Evolutionary conservation across 2,329 filamentous ascomycete species (phyloP), one percentile per base, ranked within the genome.

Genomic region (Diplodia seriata): DNA sequence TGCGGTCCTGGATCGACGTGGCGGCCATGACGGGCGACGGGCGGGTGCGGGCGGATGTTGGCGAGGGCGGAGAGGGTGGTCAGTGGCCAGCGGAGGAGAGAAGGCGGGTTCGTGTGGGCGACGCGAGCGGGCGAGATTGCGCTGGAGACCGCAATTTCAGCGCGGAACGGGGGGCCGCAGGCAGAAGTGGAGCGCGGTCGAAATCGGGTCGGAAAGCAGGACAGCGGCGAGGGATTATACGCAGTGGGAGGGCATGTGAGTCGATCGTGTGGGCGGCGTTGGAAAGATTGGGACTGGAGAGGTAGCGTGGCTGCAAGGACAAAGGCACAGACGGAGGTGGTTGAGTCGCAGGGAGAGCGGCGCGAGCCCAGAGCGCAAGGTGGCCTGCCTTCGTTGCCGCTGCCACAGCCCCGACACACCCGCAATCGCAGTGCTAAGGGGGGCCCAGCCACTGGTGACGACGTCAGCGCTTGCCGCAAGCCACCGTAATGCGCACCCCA

Each of bases 1-100:
- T 99, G 76, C 95, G 92, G 83, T 99, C 95, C 84, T 99, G 95
- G 79, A 98, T 97, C 63, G 93, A 94, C 66, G 83, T 79, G 55
- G 83, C 82, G 69, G 84, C 80, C 72, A 72, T 67, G 66, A 66
- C 56, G 67, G 55, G 68, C 47, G 36, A 57, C 51, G 38, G n/a
- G 49, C 47, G 57, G 57, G 57, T 38, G 51, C 29, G 29, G 66
- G 55, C 66, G 55, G 55, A 49, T 54, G 67, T 50, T 43, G 64
- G 57, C 43, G 51, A 56, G 54, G 9, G 57, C 59, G 57, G 36
- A 56, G 67, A 38, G n/a, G 67, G 66, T 54, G 55, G 66, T 53
- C 56, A 43, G 49, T 36, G 55, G 66, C 47, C 56, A 18, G 49
- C 33, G 56, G 55, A 68, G 55, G 38, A 61, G 56, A 43, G 31